Evolutionary conservation across 345 rosid genomes (phyloP).

Genomic region (Noccaea bulbosa): DNA sequence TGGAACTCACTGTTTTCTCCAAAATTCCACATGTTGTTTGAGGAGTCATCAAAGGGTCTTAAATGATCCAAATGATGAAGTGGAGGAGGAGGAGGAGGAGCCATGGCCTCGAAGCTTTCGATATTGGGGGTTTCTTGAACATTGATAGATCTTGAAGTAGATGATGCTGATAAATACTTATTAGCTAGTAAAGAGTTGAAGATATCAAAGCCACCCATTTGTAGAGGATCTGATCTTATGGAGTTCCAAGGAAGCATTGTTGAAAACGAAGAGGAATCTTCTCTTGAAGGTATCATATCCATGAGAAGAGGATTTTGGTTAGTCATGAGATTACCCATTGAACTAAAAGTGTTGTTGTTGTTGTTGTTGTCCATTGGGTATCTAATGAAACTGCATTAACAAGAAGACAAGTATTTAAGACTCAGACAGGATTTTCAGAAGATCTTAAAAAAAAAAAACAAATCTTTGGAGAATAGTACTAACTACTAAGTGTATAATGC

Average conservation of each 20-base stretch:
- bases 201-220: conserved; percentile 45
- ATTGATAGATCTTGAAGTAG: conserved; percentile 35
- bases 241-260: conserved; percentile 41
- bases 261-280: conserved; percentile 35
- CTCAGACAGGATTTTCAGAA: conserved; percentile 34
- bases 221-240: conserved; percentile 43
- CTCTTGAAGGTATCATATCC: conserved; percentile 44
- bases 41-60: conserved; percentile 39
- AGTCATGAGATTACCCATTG: conserved; percentile 44
- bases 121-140: conserved; percentile 32
- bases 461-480: conserved; percentile 35
- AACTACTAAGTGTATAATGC: conserved; percentile 25
- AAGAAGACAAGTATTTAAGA: conserved; percentile 26
- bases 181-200: conserved; percentile 32
- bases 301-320: conserved; percentile 48
- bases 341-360: conserved; percentile 54
- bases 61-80: conserved; percentile 31
- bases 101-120: conserved; percentile 31
- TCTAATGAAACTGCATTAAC: conserved; percentile 36
- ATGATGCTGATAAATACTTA: conserved; percentile 39
- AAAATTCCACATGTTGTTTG: conserved; percentile 43
- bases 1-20: conserved; percentile 49
- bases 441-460: conserved; percentile 29
- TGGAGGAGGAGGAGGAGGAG: conserved; percentile 37
- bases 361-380: conserved; percentile 52